Evolutionary conservation across 73 alveolate species (phyloP), one percentile per base, ranked within the genome.

Genomic region (Tetrahymena malaccensis): DNA sequence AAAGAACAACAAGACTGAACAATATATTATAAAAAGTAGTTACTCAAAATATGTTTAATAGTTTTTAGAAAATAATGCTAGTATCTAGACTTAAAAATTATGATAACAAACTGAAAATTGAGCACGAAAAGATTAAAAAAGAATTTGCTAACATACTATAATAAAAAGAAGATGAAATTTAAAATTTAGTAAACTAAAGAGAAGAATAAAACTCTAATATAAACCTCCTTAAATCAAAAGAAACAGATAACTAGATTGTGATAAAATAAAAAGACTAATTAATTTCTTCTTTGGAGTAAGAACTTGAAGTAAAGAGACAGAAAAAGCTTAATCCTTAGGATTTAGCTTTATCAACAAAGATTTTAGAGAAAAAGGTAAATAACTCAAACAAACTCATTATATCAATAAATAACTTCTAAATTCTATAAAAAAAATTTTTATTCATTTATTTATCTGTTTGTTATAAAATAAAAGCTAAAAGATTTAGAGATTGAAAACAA

Each of bases 401-500:
- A 37, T 37, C 3, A 40, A 40, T 40, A 40, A 40, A 40, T 8
- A 40, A 40, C 44, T 40, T 40, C 9, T 40, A 2, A 40, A 35
- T 6, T 6, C 43, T 4, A 35, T 35, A 35, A 35, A 35, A 35
- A 35, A 35, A 4, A 35, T 35, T 35, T 35, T 35, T n/a, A n/a
- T n/a, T 35, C 9, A 40, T 40, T 40, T 15, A 40, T 40, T 4
- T 40, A 0, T 8, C 9, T 40, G 15, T 40, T 10, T 40, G 44
- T 40, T 40, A 6, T 40, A 40, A 40, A 40, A 31, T 38, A 34
- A 33, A 89, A 95, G 97, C 55, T 95, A 31, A 95, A 93, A 95
- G 58, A 44, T n/a, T 85, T 96, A 55, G 97, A 96, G 56, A 40
- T 84, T 16, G 97, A 96, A 84, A 96, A 96, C 93, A 85, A 95